Evolutionary conservation across 805 yeast species (phyloP).

Genomic region (Metschnikowia lunata): DNA sequence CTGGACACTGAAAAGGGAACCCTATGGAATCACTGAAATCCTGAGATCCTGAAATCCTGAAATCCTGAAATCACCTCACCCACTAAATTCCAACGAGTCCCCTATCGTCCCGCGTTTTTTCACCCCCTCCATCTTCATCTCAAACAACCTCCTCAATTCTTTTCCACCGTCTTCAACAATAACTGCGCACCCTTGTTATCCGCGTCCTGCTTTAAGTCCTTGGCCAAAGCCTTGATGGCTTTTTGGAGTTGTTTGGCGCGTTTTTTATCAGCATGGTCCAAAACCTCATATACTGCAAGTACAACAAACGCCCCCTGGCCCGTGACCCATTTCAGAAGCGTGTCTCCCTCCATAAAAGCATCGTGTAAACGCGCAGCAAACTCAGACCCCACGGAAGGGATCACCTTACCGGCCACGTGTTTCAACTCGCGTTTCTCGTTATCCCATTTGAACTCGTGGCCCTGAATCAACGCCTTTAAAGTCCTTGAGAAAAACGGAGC

Average conservation of each 20-base stretch:
- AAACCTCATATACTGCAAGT: constrained; percentile 71
- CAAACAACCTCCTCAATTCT: too few species aligned
- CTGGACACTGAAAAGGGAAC: too few species aligned
- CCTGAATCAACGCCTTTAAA: constrained; percentile 73
- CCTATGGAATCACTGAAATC: too few species aligned
- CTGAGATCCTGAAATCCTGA: too few species aligned
- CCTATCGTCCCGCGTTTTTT: too few species aligned
- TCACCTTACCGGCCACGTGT: constrained; percentile 27
- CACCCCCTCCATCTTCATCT: too few species aligned
- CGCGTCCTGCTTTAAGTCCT: constrained; percentile 38
- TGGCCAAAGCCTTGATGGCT: constrained; percentile 49
- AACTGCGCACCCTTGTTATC: constrained; percentile 61
- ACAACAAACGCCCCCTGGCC: constrained; percentile 74
- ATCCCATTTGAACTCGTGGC: constrained; percentile 75
- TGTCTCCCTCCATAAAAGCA: constrained; percentile 46
- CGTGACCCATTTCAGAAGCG: constrained; percentile 56
- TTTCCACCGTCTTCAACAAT: constrained; percentile 22
- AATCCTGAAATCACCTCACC: too few species aligned
- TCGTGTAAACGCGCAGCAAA: constrained; percentile 54
- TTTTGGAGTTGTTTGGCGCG: constrained; percentile 47
- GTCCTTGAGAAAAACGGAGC: constrained; percentile 70
- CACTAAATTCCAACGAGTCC: too few species aligned
- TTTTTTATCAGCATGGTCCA: constrained; percentile 37
- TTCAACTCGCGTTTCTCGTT: constrained; percentile 42
- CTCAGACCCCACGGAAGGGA: constrained; percentile 50